Evolutionary conservation across 441 rosid genomes (phyloP).

Genomic region (Pelargonium fulgidum): DNA sequence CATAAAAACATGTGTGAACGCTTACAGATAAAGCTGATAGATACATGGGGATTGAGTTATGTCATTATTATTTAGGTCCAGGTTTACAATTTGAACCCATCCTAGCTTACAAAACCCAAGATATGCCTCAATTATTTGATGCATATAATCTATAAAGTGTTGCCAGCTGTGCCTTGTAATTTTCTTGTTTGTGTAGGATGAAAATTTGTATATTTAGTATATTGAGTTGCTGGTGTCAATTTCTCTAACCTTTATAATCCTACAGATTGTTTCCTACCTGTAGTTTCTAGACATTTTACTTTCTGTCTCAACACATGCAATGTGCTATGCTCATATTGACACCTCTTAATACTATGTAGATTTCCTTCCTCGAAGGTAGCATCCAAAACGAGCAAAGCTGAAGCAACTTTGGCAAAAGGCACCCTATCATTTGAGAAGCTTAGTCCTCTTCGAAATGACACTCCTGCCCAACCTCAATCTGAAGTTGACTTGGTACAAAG

Average conservation of each 20-base stretch:
- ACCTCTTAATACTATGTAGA: constrained; percentile 35
- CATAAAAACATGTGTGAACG: too few relatives aligned
- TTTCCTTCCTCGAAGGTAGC: constrained; percentile 63
- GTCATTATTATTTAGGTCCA: too few relatives aligned
- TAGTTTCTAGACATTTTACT: not conserved
- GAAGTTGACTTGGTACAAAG: constrained; percentile 56
- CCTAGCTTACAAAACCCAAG: too few relatives aligned
- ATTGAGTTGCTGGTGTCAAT: not conserved
- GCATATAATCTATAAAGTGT: not conserved
- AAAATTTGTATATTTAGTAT: too few relatives aligned
- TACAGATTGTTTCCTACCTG: not conserved
- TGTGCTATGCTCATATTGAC: constrained; percentile 16
- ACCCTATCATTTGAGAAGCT: constrained; percentile 40
- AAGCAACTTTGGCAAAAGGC: constrained; percentile 63
- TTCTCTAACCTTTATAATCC: not conserved
- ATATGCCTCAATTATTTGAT: not conserved
- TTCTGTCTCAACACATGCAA: constrained; percentile 5
- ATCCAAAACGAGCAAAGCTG: constrained; percentile 48
- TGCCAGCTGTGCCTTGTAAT: not conserved
- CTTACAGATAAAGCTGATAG: too few relatives aligned
- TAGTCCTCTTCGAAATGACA: constrained; percentile 37
- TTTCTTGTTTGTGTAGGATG: not conserved
- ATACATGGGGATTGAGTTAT: too few relatives aligned
- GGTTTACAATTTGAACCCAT: too few relatives aligned
- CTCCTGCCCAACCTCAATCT: constrained; percentile 37